Evolutionary conservation across 257 asterid species (phyloP).

Genomic region (Gentiana straminea): DNA sequence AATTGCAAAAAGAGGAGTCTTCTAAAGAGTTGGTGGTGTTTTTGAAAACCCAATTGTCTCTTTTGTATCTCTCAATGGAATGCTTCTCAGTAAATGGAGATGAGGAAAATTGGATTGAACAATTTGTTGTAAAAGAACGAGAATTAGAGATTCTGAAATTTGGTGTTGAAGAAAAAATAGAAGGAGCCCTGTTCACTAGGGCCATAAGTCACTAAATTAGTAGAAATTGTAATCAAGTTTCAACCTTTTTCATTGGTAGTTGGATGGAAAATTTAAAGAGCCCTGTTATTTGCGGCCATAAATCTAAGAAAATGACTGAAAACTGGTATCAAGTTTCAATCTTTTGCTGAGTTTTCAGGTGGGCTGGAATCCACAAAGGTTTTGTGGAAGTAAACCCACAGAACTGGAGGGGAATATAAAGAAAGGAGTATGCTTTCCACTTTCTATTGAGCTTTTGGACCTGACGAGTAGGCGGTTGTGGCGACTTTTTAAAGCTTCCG

Average conservation of each 20-base stretch:
- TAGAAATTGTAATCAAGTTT: conserved; percentile 8
- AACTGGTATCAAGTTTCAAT: too few relatives aligned
- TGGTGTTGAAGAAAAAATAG: conserved; percentile 18
- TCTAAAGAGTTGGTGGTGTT: conserved; percentile 11
- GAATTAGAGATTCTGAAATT: conserved; percentile 24
- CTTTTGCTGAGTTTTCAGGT: too few relatives aligned
- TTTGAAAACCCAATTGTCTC: conserved; percentile 84
- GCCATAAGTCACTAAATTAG: conserved; percentile 35
- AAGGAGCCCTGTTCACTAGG: conserved; percentile 38
- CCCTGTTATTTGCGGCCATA: too few relatives aligned
- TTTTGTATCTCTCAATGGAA: conserved; percentile 58
- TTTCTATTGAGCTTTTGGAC: too few relatives aligned
- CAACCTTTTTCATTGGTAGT: neutral
- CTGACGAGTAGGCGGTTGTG: too few relatives aligned
- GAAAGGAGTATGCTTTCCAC: too few relatives aligned
- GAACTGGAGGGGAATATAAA: too few relatives aligned
- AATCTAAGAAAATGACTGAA: too few relatives aligned
- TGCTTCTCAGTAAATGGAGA: conserved; percentile 93
- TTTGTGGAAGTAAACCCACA: too few relatives aligned
- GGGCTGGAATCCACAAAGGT: too few relatives aligned
- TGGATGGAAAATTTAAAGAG: too few relatives aligned
- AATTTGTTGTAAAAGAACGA: conserved; percentile 13
- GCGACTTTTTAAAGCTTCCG: too few relatives aligned
- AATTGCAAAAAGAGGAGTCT: conserved; percentile 37
- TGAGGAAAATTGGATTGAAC: conserved; percentile 19